A percentile compares a stretch with the other conserved stretches of the same genome.
Evolutionary conservation across 2,329 filamentous ascomycete species (phyloP).

Genomic region (Hortaea werneckii): DNA sequence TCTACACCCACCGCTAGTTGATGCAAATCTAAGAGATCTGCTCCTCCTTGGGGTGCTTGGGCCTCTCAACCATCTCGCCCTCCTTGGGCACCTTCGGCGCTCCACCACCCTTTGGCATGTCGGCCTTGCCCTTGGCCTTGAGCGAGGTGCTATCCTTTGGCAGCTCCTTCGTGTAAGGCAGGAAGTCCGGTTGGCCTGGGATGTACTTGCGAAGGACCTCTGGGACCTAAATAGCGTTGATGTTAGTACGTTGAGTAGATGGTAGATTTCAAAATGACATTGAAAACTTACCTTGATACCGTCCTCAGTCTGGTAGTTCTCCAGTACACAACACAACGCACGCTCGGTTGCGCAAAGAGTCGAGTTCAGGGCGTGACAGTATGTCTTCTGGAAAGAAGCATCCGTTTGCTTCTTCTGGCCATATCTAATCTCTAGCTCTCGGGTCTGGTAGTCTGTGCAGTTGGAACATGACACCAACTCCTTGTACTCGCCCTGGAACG

Average conservation of each 20-base stretch:
- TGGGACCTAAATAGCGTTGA: constrained; percentile 60
- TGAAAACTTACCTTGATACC: neutral
- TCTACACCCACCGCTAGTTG: too few species aligned
- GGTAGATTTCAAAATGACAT: neutral
- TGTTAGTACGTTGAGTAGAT: neutral
- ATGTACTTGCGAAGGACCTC: constrained; percentile 82
- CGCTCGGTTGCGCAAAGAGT: constrained; percentile 85
- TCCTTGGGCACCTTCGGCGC: constrained; percentile 18
- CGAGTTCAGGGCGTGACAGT: constrained; percentile 86
- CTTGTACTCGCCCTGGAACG: constrained; percentile 94
- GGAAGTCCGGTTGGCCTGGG: constrained; percentile 77
- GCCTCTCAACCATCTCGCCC: constrained; percentile 24
- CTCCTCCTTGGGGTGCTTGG: constrained; percentile 24
- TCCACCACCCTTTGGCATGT: constrained; percentile 14
- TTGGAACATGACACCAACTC: constrained; percentile 96
- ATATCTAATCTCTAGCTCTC: constrained; percentile 79
- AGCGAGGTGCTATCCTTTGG: constrained; percentile 61
- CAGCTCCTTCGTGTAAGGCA: constrained; percentile 78
- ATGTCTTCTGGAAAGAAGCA: constrained; percentile 66
- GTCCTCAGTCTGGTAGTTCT: constrained; percentile 94
- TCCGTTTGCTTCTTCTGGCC: constrained; percentile 80
- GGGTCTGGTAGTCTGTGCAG: constrained; percentile 94
- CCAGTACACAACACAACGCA: constrained; percentile 85
- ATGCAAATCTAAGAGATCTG: neutral
- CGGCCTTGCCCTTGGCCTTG: constrained; percentile 38